Conservation (phyloP, 306 rosid genomes). For the Astragalus glycyphyllos region DNA sequence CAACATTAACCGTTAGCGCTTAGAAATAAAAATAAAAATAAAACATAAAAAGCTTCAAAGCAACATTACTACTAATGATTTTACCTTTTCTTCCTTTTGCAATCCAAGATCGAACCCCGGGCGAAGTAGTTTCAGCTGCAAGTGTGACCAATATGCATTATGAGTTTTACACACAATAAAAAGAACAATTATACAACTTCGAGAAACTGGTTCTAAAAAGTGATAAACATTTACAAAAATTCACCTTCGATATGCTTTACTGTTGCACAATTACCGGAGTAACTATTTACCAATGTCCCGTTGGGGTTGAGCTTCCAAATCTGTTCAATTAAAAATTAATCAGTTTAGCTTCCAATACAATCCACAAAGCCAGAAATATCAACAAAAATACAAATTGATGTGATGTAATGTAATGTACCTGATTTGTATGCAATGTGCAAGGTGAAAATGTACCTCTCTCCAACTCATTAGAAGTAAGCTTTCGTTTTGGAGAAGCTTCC, state of each 20-base stretch:
- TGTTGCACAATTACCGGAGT: conserved; percentile 80
- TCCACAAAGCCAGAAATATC: conserved; percentile 3
- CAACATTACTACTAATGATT: neutral
- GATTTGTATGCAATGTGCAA: conserved; percentile 71
- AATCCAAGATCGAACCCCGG: conserved; percentile 80
- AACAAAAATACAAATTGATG: neutral
- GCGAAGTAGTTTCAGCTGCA: conserved; percentile 57
- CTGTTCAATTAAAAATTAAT: conserved; percentile 48
- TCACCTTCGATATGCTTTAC: conserved; percentile 61
- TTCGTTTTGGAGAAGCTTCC: conserved; percentile 73
- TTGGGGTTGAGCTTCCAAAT: conserved; percentile 75
- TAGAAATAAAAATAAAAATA: conserved; percentile 6
- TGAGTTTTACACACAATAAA: conserved; percentile 8
- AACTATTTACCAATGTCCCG: conserved; percentile 78
- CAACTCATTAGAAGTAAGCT: conserved; percentile 64
- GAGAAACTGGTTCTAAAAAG: conserved; percentile 17
- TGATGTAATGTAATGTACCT: conserved; percentile 60
- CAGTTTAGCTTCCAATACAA: conserved; percentile 47
- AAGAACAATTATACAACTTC: neutral
- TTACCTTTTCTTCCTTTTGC: conserved; percentile 80
- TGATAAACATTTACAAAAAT: neutral
- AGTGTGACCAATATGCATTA: conserved; percentile 39
- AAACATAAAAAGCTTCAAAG: neutral
- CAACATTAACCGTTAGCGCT: neutral
- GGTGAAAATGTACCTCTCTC: conserved; percentile 71